Evolutionary conservation across 1,139 yeast species (phyloP), one percentile per base, ranked within the genome.

Genomic region (Yamadazyma mexicana): DNA sequence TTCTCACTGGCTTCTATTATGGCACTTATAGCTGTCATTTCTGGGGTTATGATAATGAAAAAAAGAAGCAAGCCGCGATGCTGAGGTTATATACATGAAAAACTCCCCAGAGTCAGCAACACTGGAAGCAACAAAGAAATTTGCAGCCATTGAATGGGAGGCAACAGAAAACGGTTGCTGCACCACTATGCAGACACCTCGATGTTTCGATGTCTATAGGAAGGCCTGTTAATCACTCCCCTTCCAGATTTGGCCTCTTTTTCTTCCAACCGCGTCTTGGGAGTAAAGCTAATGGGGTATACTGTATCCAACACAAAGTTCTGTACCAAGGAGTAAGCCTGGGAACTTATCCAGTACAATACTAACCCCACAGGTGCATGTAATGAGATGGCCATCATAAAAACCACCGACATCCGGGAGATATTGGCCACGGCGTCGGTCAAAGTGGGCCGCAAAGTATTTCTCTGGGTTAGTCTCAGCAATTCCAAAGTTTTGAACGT

Each of bases 261-360:
- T 6, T 32, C 34, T 4, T n/a, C 12, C 5, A 32, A 6, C 10
- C 47, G 22, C 7, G n/a, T 28, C 27, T 67, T 66, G 6, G 83
- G 81, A 1, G 77, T 66, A 53, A 63, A 79, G 42, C 66, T 62
- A 28, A 79, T 66, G 1, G 96, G 96, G 53, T 83, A 64, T 35
- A 73, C 64, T 48, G 73, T 66, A 55, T 89, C 95, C 56, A 91
- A 64, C n/a, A 84, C 44, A 11, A 85, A 59, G 55, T 89, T 91
- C 52, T 89, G 97, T 0, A 78, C 47, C 45, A 87, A 65, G 1
- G 96, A 89, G 55, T 73, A 89, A 2, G 75, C 54, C 56, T 87
- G 91, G 0, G 96, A 88, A 35, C 91, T 80, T 24, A 87, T 71
- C 98, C 98, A 91, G 61, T 88, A 91, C 23, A 88, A 59, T 0